A percentile compares a stretch with the other conserved stretches of the same genome.
phyloP scores from a whole-genome alignment of 2,329 filamentous ascomycete genomes.

The Eutypa lata region DNA sequence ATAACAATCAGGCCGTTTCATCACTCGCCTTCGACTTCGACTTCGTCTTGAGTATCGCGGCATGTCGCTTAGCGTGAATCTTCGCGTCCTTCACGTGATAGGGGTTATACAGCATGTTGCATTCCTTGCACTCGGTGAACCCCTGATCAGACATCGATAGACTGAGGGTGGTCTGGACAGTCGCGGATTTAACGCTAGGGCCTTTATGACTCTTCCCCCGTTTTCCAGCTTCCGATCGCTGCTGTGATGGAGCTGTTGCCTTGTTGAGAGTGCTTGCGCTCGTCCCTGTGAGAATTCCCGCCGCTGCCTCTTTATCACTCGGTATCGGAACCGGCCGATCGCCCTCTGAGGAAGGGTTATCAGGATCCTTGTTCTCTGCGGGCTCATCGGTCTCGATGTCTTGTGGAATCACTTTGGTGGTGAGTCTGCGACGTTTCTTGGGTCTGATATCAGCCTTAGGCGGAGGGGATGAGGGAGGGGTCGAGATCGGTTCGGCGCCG shows the following conservation, averaged over 20 bases:
- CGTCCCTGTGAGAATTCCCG: constrained; percentile 4
- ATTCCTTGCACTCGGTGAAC: constrained; percentile 40
- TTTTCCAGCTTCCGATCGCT: constrained; percentile 8
- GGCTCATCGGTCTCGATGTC: constrained; percentile 8
- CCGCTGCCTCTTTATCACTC: not conserved
- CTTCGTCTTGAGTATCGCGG: constrained; percentile 24
- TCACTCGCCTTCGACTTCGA: not conserved
- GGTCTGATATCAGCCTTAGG: constrained; percentile 8
- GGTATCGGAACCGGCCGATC: not conserved
- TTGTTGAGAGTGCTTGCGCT: constrained; percentile 10
- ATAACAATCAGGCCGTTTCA: too few relatives aligned
- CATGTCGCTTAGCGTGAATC: constrained; percentile 36
- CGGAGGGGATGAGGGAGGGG: constrained; percentile 29
- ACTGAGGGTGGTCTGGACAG: constrained; percentile 40
- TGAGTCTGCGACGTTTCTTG: constrained; percentile 30
- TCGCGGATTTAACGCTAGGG: constrained; percentile 17
- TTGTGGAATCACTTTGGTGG: constrained; percentile 22
- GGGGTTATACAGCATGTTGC: constrained; percentile 43
- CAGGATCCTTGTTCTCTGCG: constrained; percentile 5
- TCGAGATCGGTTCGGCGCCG: constrained; percentile 14
- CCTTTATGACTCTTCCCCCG: not conserved
- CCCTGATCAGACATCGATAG: constrained; percentile 33
- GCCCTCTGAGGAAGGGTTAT: not conserved
- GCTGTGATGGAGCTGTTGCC: constrained; percentile 1
- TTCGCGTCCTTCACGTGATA: constrained; percentile 40